Conservation (phyloP, 306 rosid genomes). For the Citrullus mucosospermus region DNA sequence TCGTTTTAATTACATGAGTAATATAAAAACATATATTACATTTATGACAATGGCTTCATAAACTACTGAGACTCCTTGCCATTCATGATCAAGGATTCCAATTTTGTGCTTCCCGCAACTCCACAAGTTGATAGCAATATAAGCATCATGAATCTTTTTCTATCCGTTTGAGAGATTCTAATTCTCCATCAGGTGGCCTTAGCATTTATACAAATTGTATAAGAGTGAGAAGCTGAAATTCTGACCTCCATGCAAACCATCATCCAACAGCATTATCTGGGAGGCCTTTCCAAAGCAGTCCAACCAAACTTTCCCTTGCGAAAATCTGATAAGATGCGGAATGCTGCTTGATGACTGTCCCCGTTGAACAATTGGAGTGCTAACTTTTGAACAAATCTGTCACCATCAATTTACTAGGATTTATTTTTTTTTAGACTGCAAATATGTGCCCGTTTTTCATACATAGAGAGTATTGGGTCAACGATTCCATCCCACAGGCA, state of each 20-base stretch:
- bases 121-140: background rate
- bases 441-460: background rate
- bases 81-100: background rate
- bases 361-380: constrained; percentile 67
- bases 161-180: background rate
- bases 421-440: background rate
- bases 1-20: background rate
- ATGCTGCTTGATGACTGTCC: constrained; percentile 65
- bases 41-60: background rate
- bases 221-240: constrained; percentile 2
- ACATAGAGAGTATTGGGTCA: background rate
- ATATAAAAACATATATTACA: background rate
- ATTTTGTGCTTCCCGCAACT: background rate
- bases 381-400: constrained; percentile 71
- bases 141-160: background rate
- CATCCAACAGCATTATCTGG: constrained; percentile 20
- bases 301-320: constrained; percentile 85
- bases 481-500: background rate
- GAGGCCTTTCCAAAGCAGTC: constrained; percentile 85
- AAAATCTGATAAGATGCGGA: constrained; percentile 69
- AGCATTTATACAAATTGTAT: background rate
- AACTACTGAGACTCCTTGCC: background rate
- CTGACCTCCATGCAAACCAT: background rate
- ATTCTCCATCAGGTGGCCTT: background rate
- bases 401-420: background rate